Conservation (phyloP, 2,329 filamentous ascomycete genomes). For the Fusarium bactridioides region DNA sequence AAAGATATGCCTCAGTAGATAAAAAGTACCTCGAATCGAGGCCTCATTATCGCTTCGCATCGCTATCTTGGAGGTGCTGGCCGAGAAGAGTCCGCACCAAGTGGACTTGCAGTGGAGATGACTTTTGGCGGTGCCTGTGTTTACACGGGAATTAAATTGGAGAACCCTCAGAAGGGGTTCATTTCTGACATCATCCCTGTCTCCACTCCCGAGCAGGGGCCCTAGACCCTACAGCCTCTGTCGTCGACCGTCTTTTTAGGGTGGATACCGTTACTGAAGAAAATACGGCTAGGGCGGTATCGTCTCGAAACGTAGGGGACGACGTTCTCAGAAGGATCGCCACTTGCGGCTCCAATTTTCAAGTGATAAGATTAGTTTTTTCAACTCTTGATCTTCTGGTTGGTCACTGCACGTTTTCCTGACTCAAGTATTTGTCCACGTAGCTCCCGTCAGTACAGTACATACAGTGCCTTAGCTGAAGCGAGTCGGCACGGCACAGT, state of each 20-base stretch:
- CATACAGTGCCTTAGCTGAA: not conserved
- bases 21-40: not conserved
- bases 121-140: slow-evolving; percentile 11
- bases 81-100: slow-evolving; percentile 35
- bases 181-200: slow-evolving; percentile 35
- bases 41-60: not conserved
- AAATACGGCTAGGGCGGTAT: slow-evolving; percentile 30
- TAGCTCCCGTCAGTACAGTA: slow-evolving; percentile 1
- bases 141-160: slow-evolving; percentile 27
- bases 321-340: slow-evolving; percentile 17
- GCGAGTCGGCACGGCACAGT: no score
- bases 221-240: slow-evolving; percentile 9
- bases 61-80: slow-evolving; percentile 22
- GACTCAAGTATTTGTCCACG: slow-evolving; percentile 31
- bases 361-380: slow-evolving; percentile 28
- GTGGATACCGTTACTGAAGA: slow-evolving; percentile 29
- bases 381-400: slow-evolving; percentile 3
- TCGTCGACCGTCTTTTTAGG: slow-evolving; percentile 18
- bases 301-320: not conserved
- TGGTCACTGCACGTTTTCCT: slow-evolving; percentile 15
- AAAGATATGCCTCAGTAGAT: slow-evolving; percentile 30
- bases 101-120: slow-evolving; percentile 19
- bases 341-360: slow-evolving; percentile 24
- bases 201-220: slow-evolving; percentile 17
- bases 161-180: slow-evolving; percentile 1